Evolutionary conservation across 345 rosid species (phyloP).

Genomic region (Linum lewisii): DNA sequence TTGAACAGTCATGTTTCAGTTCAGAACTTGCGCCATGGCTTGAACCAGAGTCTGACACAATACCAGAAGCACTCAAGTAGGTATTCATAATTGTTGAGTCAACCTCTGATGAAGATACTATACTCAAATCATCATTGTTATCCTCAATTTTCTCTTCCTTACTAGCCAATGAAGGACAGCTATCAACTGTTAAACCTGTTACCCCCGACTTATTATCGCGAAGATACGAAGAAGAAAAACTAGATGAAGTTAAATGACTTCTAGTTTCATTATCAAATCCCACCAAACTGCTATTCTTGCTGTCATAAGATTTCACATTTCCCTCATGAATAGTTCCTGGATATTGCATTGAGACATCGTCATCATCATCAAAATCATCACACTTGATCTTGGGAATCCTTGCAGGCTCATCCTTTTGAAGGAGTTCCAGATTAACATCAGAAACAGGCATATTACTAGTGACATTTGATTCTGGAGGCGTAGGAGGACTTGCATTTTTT

Average conservation of each 20-base stretch:
- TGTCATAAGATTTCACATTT: conserved; percentile 29
- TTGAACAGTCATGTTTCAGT: conserved; percentile 9
- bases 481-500: conserved; percentile 7
- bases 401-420: conserved; percentile 17
- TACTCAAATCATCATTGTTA: conserved; percentile 19
- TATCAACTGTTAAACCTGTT: conserved; percentile 14
- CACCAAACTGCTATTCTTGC: conserved; percentile 18
- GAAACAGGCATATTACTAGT: conserved; percentile 16
- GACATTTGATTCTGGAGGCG: conserved; percentile 11
- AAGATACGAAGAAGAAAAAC: conserved; percentile 16
- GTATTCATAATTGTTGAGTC: conserved; percentile 13
- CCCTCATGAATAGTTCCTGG: conserved; percentile 22
- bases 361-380: conserved; percentile 53
- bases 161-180: conserved; percentile 11
- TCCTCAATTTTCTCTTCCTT: conserved; percentile 22
- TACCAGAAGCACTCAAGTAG: conserved; percentile 12
- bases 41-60: conserved; percentile 23
- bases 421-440: conserved; percentile 11
- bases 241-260: conserved; percentile 12
- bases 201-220: conserved; percentile 14
- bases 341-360: conserved; percentile 24
- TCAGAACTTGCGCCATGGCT: conserved; percentile 14
- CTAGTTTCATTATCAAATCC: conserved; percentile 20
- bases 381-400: conserved; percentile 40
- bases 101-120: conserved; percentile 16